These are phyloP conservation scores for Helotiales sp. DNA, from an alignment of 2,329 filamentous ascomycete species.

Conservation along the genomic window DNA sequence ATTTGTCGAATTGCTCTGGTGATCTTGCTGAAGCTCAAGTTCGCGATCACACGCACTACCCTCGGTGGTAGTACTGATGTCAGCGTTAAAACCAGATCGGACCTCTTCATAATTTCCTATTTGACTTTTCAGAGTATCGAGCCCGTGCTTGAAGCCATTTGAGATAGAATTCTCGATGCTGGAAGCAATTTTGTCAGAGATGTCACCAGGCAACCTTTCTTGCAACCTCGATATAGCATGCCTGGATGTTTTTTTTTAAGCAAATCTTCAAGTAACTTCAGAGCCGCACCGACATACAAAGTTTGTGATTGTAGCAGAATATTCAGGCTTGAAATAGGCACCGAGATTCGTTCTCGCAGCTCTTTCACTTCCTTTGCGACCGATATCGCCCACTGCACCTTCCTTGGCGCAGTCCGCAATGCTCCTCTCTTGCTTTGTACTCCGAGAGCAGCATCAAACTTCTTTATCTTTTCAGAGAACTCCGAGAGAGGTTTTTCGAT, in stretches of 20 bases:
- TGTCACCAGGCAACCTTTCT: background rate
- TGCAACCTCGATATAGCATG: background rate
- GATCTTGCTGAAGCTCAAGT: background rate
- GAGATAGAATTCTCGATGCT: background rate
- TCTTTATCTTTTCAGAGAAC: background rate
- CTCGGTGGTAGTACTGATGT: too few species aligned
- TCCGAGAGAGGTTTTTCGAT: background rate
- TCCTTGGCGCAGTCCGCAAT: background rate
- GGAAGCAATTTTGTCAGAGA: background rate
- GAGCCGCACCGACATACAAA: background rate
- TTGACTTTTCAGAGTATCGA: background rate
- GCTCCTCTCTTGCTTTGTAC: background rate
- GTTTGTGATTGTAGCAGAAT: conserved; percentile 3
- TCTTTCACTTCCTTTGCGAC: conserved; percentile 4
- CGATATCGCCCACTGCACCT: background rate
- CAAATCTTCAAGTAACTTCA: background rate
- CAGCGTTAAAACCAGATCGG: background rate
- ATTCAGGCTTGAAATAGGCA: conserved; percentile 4
- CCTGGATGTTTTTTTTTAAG: too few species aligned
- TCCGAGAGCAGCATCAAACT: background rate
- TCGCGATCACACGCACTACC: too few species aligned
- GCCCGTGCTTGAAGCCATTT: background rate
- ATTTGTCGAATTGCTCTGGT: background rate
- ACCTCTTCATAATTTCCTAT: background rate
- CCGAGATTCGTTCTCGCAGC: conserved; percentile 2